A percentile compares a stretch with the other conserved stretches of the same genome.
Conservation (phyloP, 306 rosid genomes). For the Notholithocarpus densiflorus region DNA sequence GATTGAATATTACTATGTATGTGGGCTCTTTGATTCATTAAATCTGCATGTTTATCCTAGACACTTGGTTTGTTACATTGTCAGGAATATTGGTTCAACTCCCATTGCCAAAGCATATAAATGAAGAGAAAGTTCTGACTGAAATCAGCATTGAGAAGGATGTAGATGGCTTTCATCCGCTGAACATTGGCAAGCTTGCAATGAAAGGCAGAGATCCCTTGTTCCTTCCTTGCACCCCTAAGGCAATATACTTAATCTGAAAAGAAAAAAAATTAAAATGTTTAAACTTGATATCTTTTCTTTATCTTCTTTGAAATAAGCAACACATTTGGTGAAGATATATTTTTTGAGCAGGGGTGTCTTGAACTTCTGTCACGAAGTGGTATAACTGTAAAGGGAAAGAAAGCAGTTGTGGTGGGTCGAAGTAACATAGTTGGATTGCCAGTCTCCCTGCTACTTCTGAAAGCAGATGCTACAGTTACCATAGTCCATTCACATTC, state of each 20-base stretch:
- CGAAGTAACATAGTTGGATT: conserved; percentile 95
- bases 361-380: conserved; percentile 78
- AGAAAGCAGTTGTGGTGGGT: conserved; percentile 89
- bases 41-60: background rate
- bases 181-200: conserved; percentile 91
- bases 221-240: conserved; percentile 88
- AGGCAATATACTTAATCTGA: conserved; percentile 39
- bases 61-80: conserved; percentile 21
- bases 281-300: too few relatives aligned
- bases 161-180: conserved; percentile 97
- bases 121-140: conserved; percentile 73
- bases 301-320: too few relatives aligned
- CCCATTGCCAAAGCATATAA: conserved; percentile 87
- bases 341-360: conserved; percentile 59
- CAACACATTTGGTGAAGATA: too few relatives aligned
- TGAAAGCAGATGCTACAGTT: conserved; percentile 88
- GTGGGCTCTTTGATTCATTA: background rate
- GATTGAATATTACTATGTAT: background rate
- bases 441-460: conserved; percentile 82
- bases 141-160: conserved; percentile 88
- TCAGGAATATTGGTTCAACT: conserved; percentile 93
- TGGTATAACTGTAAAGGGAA: conserved; percentile 70
- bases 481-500: conserved; percentile 73
- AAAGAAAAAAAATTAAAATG: too few relatives aligned
- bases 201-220: conserved; percentile 95